Conservation (phyloP, 1,139 yeast genomes). For the Pneumocystis sp. region DNA sequence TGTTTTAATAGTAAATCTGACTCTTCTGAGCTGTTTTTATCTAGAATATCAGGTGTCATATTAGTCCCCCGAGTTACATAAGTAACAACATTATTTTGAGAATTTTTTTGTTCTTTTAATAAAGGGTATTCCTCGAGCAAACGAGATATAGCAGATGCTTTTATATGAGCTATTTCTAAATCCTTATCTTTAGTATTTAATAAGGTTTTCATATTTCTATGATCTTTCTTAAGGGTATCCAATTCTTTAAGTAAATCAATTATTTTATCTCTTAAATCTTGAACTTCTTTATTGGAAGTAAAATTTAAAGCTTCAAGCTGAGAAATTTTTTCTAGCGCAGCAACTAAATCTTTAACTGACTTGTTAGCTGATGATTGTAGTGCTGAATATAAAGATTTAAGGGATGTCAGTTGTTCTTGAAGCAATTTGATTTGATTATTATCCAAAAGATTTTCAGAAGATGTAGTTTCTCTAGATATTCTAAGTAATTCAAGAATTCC, state of each 20-base stretch:
- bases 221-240: conserved; percentile 3
- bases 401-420: background rate
- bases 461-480: background rate
- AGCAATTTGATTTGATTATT: background rate
- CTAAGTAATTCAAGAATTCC: background rate
- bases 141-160: conserved; percentile 4
- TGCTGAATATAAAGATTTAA: background rate
- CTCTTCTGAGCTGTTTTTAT: background rate
- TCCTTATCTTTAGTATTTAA: conserved; percentile 1
- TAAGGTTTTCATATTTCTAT: conserved; percentile 1
- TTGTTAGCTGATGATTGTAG: background rate
- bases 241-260: conserved; percentile 3
- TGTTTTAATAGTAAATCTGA: background rate
- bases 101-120: background rate
- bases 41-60: background rate
- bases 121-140: background rate
- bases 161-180: conserved; percentile 8
- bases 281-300: background rate
- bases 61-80: background rate
- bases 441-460: background rate
- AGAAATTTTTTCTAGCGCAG: conserved; percentile 4
- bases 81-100: background rate
- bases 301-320: conserved; percentile 3
- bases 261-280: conserved; percentile 5
- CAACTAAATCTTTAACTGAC: conserved; percentile 2